These are phyloP conservation scores for Colletotrichum sp. DNA, from an alignment of 2,329 filamentous ascomycete species.

Conservation along the genomic window DNA sequence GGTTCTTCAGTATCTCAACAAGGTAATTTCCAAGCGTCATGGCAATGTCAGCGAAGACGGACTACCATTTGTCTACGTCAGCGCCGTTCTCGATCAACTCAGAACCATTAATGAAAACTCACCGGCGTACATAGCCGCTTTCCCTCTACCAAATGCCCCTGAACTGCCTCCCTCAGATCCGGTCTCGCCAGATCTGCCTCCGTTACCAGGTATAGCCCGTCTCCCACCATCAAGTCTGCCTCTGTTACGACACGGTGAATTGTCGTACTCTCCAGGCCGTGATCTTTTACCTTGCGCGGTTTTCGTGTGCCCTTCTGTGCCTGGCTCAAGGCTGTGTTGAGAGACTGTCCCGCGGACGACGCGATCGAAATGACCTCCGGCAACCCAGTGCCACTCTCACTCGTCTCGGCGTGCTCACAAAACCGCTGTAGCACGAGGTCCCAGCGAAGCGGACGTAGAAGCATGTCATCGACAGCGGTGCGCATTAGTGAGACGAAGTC, in stretches of 20 bases:
- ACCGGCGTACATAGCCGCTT: constrained; percentile 1
- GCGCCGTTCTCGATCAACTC: not conserved
- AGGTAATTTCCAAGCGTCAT: not conserved
- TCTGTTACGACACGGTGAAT: not conserved
- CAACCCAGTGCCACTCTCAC: not conserved
- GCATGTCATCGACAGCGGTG: not conserved
- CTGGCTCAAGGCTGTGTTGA: not conserved
- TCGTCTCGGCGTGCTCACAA: not conserved
- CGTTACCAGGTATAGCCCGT: not conserved
- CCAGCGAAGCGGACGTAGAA: not conserved
- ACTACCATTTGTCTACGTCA: not conserved
- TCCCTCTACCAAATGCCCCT: not conserved
- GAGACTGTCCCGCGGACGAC: not conserved
- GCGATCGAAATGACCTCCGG: not conserved
- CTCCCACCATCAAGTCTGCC: not conserved
- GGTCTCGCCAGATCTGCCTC: not conserved
- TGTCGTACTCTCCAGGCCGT: not conserved
- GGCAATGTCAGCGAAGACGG: not conserved
- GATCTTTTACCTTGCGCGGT: not conserved
- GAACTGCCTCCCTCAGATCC: not conserved
- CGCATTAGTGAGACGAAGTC: not conserved
- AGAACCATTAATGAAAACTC: not conserved
- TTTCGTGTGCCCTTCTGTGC: not conserved
- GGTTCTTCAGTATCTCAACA: not conserved
- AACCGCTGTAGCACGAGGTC: not conserved